Evolutionary conservation across 106 monocot genomes (phyloP).

Genomic region (Dendrobium nobile): DNA sequence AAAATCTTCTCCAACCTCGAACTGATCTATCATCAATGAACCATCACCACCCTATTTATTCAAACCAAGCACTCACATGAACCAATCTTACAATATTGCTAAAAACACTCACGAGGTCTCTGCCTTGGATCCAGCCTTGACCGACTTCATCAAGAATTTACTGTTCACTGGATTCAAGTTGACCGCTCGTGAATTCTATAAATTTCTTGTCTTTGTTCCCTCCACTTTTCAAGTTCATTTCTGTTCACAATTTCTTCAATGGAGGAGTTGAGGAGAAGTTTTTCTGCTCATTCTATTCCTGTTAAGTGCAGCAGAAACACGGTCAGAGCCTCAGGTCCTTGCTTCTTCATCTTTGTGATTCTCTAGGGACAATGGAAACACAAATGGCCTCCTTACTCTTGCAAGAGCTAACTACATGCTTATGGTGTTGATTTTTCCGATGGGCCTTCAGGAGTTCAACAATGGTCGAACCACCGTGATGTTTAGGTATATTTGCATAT

Average conservation of each 20-base stretch:
- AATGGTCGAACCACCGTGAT: slow-evolving; percentile 69
- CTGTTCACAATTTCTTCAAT: neutral
- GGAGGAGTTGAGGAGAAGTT: neutral
- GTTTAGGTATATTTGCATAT: slow-evolving; percentile 27
- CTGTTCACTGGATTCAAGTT: neutral
- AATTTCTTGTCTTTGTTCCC: neutral
- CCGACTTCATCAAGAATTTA: neutral
- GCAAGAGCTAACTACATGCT: slow-evolving; percentile 71
- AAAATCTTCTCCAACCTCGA: neutral
- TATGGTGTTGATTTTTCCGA: slow-evolving; percentile 78
- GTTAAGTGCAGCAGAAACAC: neutral
- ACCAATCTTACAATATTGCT: neutral
- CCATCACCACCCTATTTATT: slow-evolving; percentile 1
- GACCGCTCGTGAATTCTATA: neutral
- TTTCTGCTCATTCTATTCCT: slow-evolving; percentile 1
- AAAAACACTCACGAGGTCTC: neutral
- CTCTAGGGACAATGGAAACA: slow-evolving; percentile 86
- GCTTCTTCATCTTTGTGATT: slow-evolving; percentile 85
- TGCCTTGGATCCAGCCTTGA: neutral
- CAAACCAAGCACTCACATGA: neutral
- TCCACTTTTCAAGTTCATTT: neutral
- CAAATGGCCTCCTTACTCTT: slow-evolving; percentile 59
- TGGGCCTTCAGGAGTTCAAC: slow-evolving; percentile 71
- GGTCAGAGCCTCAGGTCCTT: slow-evolving; percentile 42
- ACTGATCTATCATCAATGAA: neutral